These are phyloP conservation scores for Acanthamoeba divionensis DNA, from an alignment of 208 protist genomes.

Conservation along the genomic window DNA sequence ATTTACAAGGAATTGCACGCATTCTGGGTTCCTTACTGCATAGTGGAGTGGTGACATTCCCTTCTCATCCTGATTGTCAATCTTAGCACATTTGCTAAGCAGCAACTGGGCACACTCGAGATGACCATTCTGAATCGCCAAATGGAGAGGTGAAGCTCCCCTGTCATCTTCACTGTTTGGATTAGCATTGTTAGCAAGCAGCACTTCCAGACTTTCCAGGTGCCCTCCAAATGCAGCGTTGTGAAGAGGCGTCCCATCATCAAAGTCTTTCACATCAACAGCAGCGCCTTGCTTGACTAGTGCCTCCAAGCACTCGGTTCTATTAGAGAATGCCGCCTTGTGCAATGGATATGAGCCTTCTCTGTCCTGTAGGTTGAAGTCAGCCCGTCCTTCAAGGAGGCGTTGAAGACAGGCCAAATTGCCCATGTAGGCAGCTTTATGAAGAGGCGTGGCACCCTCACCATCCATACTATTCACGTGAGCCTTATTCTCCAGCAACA, in stretches of 20 bases:
- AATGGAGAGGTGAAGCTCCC: neutral
- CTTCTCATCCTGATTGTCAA: conserved; percentile 36
- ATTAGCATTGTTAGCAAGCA: neutral
- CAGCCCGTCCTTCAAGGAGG: neutral
- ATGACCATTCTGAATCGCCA: neutral
- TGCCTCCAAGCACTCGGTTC: neutral
- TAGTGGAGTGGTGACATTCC: conserved; percentile 33
- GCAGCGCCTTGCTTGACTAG: neutral
- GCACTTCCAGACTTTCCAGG: neutral
- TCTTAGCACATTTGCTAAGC: conserved; percentile 19
- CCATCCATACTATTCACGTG: neutral
- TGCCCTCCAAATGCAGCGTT: conserved; percentile 53
- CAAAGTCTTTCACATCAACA: conserved; percentile 59
- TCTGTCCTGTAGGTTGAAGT: conserved; percentile 28
- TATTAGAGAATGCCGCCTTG: conserved; percentile 43
- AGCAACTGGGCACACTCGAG: conserved; percentile 6
- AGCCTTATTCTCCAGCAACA: conserved; percentile 16
- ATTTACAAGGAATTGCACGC: neutral
- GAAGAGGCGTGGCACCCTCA: conserved; percentile 14
- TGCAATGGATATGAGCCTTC: conserved; percentile 43
- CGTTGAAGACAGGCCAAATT: neutral
- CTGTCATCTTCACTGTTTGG: neutral
- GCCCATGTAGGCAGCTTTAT: conserved; percentile 38
- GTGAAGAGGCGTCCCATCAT: conserved; percentile 66
- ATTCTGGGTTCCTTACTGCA: conserved; percentile 34